A percentile compares a stretch with the other conserved stretches of the same genome.
Evolutionary conservation across 2,329 filamentous ascomycete species (phyloP).

Genomic region (Fusarium equiseti): DNA sequence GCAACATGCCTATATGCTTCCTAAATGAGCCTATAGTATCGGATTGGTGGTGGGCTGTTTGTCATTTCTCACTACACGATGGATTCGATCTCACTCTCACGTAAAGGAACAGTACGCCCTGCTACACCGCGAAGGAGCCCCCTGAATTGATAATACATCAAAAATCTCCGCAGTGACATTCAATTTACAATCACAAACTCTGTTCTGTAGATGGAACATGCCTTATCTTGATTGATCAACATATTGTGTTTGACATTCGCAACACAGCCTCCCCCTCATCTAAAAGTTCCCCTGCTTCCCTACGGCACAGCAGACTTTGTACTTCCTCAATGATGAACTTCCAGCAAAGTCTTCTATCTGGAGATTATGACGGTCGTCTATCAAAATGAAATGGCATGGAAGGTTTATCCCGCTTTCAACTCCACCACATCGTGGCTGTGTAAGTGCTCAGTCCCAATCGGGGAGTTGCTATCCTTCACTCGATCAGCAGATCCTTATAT

Average conservation of each 20-base stretch:
- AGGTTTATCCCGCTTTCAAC: slow-evolving; percentile 10
- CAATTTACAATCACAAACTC: slow-evolving; percentile 11
- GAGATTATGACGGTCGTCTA: neutral
- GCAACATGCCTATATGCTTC: neutral
- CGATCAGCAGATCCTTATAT: neutral
- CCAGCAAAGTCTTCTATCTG: neutral
- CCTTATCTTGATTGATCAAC: neutral
- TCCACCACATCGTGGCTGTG: slow-evolving; percentile 37
- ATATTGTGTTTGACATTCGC: neutral
- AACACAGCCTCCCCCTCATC: slow-evolving; percentile 21
- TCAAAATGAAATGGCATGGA: neutral
- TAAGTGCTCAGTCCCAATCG: slow-evolving; percentile 21
- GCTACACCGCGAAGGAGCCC: neutral
- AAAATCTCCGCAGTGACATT: neutral
- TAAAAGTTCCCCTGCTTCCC: slow-evolving; percentile 20
- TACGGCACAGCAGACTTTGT: slow-evolving; percentile 26
- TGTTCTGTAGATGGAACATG: neutral
- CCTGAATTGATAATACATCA: neutral
- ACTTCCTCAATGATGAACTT: slow-evolving; percentile 13
- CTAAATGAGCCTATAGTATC: neutral
- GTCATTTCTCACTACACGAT: neutral
- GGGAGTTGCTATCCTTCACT: slow-evolving; percentile 1
- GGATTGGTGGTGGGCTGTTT: neutral
- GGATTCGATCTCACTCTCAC: neutral
- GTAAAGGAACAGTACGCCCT: neutral